Evolutionary conservation across 441 rosid genomes (phyloP).

Genomic region (Flueggea neowawraea): DNA sequence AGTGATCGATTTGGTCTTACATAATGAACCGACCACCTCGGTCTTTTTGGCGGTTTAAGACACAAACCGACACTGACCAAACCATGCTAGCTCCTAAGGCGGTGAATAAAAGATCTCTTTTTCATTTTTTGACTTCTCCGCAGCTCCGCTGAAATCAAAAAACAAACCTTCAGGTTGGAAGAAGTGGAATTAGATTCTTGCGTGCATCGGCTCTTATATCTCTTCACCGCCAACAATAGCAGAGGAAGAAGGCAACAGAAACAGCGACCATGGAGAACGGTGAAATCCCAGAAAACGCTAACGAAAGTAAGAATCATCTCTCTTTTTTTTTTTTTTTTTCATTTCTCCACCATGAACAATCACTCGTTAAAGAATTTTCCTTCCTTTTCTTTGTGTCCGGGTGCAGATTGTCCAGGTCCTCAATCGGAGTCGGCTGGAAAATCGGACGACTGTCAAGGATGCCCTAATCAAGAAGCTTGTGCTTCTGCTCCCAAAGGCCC

Average conservation of each 20-base stretch:
- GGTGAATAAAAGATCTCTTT: no score
- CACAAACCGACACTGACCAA: no score
- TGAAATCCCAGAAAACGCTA: conserved; percentile 81
- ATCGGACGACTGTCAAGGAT: conserved; percentile 74
- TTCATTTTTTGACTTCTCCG: no score
- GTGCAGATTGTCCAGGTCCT: conserved; percentile 79
- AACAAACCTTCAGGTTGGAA: neutral
- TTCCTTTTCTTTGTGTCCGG: conserved; percentile 7
- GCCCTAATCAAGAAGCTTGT: conserved; percentile 90
- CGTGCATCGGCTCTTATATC: neutral
- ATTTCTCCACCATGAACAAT: neutral
- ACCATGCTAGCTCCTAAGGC: no score
- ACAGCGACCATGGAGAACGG: conserved; percentile 60
- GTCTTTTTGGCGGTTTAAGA: no score
- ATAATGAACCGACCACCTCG: no score
- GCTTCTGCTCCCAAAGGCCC: conserved; percentile 99
- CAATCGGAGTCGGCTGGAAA: conserved; percentile 70
- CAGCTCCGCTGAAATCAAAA: no score
- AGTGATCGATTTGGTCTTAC: no score
- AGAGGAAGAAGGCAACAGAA: neutral
- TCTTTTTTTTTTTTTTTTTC: neutral
- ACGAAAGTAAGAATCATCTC: conserved; percentile 45
- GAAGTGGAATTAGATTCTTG: no score
- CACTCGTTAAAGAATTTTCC: neutral
- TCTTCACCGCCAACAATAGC: neutral